Evolutionary conservation across 768 basidiomycete species (phyloP), one percentile per base, ranked within the genome.

Genomic region (Mycena leptocephala): DNA sequence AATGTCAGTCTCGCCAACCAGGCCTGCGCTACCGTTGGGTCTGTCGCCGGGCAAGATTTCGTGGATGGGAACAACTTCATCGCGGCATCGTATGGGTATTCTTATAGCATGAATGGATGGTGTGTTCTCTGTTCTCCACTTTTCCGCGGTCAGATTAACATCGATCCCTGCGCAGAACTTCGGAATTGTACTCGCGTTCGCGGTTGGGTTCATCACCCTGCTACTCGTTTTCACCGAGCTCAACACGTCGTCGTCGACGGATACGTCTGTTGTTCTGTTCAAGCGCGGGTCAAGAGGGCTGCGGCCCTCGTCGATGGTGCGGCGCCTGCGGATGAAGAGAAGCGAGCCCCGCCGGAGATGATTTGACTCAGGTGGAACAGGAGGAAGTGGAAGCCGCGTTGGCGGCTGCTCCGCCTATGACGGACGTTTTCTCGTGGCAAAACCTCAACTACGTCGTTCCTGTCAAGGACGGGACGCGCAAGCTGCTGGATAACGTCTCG

Each of bases 401-500:
- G 0, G 76, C 67, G 20, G 79, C 75, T 22, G 51, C 74, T 18
- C 87, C 86, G 79, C 86, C 85, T 65, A 86, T 83, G 88, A 87
- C 82, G 24, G 89, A 94, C 77, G 88, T 93, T 8, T 97, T 98
- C 84, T 95, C 96, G 0, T 98, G 95, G 95, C 88, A 92, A 64
- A 86, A 92, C 75, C 74, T 96, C 62, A 85, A 88, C 68, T 97
- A 97, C 81, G 89, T 88, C 35, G 92, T 97, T 0, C 86, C 89
- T 2, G 86, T 92, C 18, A 74, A 84, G 4, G 88, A 87, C 6
- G 90, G 89, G 11, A 78, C 83, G 20, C 85, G 90, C 39, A 83
- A 83, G 33, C 86, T 96, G 2, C 86, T 96, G 70, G 90, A 95
- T 75, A 89, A 95, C 56, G 89, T 97, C 11, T 93, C 92, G 43